Conservation (phyloP, 345 rosid genomes). For the Aquilaria yunnanensis region DNA sequence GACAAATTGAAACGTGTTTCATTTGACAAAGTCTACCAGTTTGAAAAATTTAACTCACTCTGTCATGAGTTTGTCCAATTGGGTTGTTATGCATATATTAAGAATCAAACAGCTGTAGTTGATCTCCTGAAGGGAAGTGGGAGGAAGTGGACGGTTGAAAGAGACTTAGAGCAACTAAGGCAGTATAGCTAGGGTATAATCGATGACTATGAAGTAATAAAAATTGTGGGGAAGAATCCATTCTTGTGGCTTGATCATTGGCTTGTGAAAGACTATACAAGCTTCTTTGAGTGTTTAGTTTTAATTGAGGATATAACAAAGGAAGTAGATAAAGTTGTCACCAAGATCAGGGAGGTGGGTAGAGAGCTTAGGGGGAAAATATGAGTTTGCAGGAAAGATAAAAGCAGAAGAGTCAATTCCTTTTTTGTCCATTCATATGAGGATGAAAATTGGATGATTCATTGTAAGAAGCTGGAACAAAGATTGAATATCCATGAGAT, state of each 20-base stretch:
- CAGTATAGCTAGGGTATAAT: slow-evolving; percentile 25
- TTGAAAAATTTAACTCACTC: slow-evolving; percentile 61
- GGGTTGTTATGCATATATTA: slow-evolving; percentile 50
- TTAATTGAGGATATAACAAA: slow-evolving; percentile 61
- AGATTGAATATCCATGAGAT: slow-evolving; percentile 53
- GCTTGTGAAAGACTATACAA: slow-evolving; percentile 87
- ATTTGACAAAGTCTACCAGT: slow-evolving; percentile 71
- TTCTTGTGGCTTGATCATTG: slow-evolving; percentile 99
- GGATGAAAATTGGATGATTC: slow-evolving; percentile 98
- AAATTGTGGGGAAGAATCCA: slow-evolving; percentile 73
- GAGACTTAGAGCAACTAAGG: slow-evolving; percentile 72
- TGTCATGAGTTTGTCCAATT: slow-evolving; percentile 69
- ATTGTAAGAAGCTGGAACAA: slow-evolving; percentile 85
- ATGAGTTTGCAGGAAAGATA: slow-evolving; percentile 9
- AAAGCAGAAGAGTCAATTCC: slow-evolving; percentile 21
- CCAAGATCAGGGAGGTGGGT: slow-evolving; percentile 60
- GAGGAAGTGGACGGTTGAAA: slow-evolving; percentile 80
- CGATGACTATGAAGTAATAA: slow-evolving; percentile 61
- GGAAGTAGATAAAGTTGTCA: slow-evolving; percentile 77
- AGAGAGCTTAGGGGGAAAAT: slow-evolving; percentile 20
- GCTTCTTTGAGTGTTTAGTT: slow-evolving; percentile 74
- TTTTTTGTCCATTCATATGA: slow-evolving; percentile 89
- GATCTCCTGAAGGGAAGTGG: slow-evolving; percentile 91
- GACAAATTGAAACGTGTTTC: slow-evolving; percentile 74
- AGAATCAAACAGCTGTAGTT: slow-evolving; percentile 31